Evolutionary conservation across 305 asterid species (phyloP).

Genomic region (Euphrasia arctica): DNA sequence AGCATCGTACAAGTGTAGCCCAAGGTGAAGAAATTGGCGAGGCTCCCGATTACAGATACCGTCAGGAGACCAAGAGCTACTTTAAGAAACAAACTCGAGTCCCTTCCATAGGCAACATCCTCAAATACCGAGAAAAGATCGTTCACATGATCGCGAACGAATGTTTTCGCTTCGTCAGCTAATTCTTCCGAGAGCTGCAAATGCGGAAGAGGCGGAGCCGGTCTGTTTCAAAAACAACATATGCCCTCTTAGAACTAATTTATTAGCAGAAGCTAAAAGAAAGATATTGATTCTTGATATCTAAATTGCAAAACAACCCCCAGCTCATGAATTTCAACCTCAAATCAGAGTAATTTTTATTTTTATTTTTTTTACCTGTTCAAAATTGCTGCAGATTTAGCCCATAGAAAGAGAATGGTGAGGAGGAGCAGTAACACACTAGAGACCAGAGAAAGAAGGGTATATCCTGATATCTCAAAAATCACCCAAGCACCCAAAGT

Average conservation of each 20-base stretch:
- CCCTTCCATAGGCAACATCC: constrained; percentile 65
- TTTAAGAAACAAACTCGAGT: constrained; percentile 35
- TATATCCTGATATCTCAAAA: constrained; percentile 81
- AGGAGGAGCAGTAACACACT: constrained; percentile 77
- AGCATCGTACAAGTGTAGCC: constrained; percentile 51
- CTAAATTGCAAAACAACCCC: not conserved
- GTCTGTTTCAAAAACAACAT: constrained; percentile 27
- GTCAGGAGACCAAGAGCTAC: constrained; percentile 32
- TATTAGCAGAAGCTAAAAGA: no score
- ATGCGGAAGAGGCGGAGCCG: constrained; percentile 83
- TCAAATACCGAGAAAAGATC: constrained; percentile 43
- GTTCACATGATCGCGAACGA: constrained; percentile 45
- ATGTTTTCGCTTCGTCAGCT: constrained; percentile 44
- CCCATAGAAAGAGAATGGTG: constrained; percentile 87
- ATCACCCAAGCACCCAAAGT: constrained; percentile 73
- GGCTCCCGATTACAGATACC: constrained; percentile 47
- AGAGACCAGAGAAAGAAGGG: constrained; percentile 64
- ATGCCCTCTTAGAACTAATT: no score
- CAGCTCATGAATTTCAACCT: not conserved
- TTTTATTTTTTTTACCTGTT: constrained; percentile 47
- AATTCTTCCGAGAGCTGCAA: constrained; percentile 66
- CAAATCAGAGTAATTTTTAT: not conserved
- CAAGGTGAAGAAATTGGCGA: constrained; percentile 53
- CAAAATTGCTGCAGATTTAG: constrained; percentile 84
- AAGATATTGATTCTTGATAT: not conserved